Evolutionary conservation across 75 land plant species (phyloP).

Genomic region (Gnetum montanum): DNA sequence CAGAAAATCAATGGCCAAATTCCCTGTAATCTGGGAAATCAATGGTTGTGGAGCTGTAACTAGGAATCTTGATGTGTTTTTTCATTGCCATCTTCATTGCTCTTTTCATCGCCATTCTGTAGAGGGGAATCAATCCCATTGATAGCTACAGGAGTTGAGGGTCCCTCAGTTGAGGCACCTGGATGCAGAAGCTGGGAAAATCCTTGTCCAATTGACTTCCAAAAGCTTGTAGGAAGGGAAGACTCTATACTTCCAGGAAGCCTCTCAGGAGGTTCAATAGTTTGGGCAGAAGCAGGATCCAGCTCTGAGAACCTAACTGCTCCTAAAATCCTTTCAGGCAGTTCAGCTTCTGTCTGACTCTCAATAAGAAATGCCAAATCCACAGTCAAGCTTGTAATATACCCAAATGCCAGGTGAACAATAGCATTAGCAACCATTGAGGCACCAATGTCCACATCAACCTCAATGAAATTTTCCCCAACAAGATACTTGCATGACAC

Average conservation of each 20-base stretch:
- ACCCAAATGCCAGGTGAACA: conserved; percentile 93
- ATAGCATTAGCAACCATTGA: conserved; percentile 94
- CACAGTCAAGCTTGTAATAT: conserved; percentile 78
- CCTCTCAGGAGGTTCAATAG: conserved; percentile 16
- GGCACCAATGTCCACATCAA: conserved; percentile 93
- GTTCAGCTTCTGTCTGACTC: conserved; percentile 68
- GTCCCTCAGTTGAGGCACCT: conserved; percentile 18
- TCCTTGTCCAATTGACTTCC: conserved; percentile 57
- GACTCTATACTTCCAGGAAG: conserved; percentile 17
- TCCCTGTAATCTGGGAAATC: no score
- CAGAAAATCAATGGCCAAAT: no score
- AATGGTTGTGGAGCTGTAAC: no score
- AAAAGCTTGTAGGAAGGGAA: conserved; percentile 27
- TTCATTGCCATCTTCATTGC: conserved; percentile 4
- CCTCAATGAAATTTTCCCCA: conserved; percentile 55
- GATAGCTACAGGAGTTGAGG: conserved; percentile 5
- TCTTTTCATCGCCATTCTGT: not conserved
- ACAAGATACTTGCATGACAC: conserved; percentile 64
- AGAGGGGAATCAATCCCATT: conserved; percentile 15
- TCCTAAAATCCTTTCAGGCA: conserved; percentile 89
- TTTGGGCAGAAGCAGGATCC: conserved; percentile 64
- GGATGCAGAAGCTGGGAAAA: conserved; percentile 37
- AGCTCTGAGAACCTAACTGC: conserved; percentile 79
- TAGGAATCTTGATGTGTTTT: not conserved
- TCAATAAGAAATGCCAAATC: conserved; percentile 95